Conservation (phyloP, 768 basidiomycete species). For the Xerocomellus intermedius region DNA sequence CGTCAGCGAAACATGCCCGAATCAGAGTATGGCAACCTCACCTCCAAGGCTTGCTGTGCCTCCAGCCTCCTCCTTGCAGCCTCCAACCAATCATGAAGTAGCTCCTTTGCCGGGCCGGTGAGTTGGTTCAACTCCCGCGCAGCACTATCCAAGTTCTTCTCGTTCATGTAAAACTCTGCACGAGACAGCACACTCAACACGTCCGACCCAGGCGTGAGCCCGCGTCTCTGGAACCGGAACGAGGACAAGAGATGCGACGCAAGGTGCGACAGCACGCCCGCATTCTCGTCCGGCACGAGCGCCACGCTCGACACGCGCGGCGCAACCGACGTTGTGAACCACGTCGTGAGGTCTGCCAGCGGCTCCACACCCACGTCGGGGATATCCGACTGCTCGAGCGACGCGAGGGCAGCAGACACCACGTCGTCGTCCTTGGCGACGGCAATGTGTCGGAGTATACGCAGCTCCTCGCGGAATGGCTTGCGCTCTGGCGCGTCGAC, state of each 20-base stretch:
- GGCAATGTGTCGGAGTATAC: constrained; percentile 72
- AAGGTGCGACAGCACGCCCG: constrained; percentile 83
- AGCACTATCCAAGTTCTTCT: constrained; percentile 85
- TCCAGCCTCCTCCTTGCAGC: constrained; percentile 86
- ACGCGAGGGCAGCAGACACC: constrained; percentile 62
- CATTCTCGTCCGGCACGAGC: constrained; percentile 87
- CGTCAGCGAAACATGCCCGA: constrained; percentile 10
- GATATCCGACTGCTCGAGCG: constrained; percentile 66
- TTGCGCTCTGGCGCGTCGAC: constrained; percentile 65
- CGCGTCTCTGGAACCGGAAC: constrained; percentile 77
- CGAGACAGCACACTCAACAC: constrained; percentile 84
- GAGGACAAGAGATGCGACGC: constrained; percentile 75
- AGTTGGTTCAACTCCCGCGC: constrained; percentile 91
- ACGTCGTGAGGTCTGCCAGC: constrained; percentile 83
- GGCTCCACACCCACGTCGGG: constrained; percentile 86
- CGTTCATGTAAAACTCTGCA: constrained; percentile 84
- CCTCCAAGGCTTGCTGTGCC: constrained; percentile 90
- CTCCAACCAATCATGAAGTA: constrained; percentile 86
- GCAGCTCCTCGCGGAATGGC: constrained; percentile 89
- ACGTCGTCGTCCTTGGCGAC: constrained; percentile 70
- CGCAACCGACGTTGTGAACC: constrained; percentile 82
- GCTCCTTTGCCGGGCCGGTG: constrained; percentile 70
- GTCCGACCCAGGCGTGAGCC: constrained; percentile 70
- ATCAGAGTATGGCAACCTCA: constrained; percentile 26
- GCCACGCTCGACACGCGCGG: constrained; percentile 88